A percentile compares a stretch with the other conserved stretches of the same genome.
These are phyloP conservation scores for Clavispora santaluciae DNA, from an alignment of 805 yeast species.

Conservation along the genomic window DNA sequence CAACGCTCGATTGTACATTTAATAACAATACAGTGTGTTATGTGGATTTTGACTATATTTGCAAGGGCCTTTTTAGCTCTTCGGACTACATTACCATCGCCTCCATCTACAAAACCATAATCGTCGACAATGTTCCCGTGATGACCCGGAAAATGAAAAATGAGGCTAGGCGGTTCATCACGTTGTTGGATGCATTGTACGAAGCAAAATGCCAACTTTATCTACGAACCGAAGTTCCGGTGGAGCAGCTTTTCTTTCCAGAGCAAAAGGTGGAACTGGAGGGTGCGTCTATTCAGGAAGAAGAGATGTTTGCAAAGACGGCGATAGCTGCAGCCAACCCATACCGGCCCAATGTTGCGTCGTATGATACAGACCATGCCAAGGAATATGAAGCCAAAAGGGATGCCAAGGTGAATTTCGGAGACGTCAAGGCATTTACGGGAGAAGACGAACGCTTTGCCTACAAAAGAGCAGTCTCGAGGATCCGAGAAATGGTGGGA, in stretches of 20 bases:
- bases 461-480: conserved; percentile 62
- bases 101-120: conserved; percentile 50
- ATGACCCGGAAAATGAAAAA: conserved; percentile 53
- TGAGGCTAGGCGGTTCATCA: conserved; percentile 65
- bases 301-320: conserved; percentile 67
- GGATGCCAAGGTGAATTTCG: conserved; percentile 25
- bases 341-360: conserved; percentile 63
- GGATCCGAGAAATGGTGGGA: conserved; percentile 57
- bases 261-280: conserved; percentile 28
- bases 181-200: conserved; percentile 63
- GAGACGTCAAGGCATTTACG: conserved; percentile 53
- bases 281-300: conserved; percentile 43
- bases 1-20: conserved; percentile 42
- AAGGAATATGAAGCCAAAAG: conserved; percentile 11
- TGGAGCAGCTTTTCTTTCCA: conserved; percentile 61
- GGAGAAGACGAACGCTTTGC: conserved; percentile 79
- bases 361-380: conserved; percentile 49
- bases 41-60: conserved; percentile 50
- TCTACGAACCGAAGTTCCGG: conserved; percentile 44
- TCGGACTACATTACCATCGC: conserved; percentile 70
- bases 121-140: conserved; percentile 58
- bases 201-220: conserved; percentile 62
- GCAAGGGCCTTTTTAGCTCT: conserved; percentile 55
- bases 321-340: conserved; percentile 57
- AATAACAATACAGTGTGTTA: conserved; percentile 36